Base-by-base conservation (phyloP, 179 eudicot species). In the Spinacia oleracea region DNA sequence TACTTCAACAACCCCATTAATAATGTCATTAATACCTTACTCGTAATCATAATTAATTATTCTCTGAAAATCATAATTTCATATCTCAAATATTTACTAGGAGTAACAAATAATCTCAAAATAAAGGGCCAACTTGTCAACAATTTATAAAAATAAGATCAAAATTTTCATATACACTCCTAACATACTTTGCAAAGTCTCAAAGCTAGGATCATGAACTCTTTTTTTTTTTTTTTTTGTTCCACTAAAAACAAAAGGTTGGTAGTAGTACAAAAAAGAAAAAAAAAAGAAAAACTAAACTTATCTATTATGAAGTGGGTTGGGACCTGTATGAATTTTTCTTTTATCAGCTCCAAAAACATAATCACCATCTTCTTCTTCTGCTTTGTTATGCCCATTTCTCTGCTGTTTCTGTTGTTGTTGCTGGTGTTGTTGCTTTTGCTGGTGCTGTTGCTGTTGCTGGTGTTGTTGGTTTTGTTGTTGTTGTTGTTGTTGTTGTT, bases 251-350 rank as follows among this genome's bases (percentile, higher is more conserved):
- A 25, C 27, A 51, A 32, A 78, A 60, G 48, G 18, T 27, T 32
- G 43, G 60, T 55, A 55, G 50, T 45, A 45, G 14, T 3, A 38
- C 6, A 38, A 38, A 38, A 38, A 38, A 38, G 3, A 51, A 55
- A 40, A 31, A 75, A 31, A 59, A 31, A 14, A 75, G 25, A n/a
- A 48, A 31, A 34, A 64, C 72, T 43, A n/a, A 55, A 79, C 87
- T 90, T 85, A 93, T 88, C 97, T 86, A 86, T 93, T 93, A 85
- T 93, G 98, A 34, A 93, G 90, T 80, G 98, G 98, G 83, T 93
- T 93, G 56, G 98, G 97, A 80, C 98, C 98, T 29, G 98, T 91
- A 82, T 88, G 85, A 83, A 93, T 86, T 86, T 82, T 93, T 69
- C 98, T 93, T 87, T 84, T 88, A 74, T 92, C 93, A 81, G 70